These are phyloP conservation scores for Fusarium bulbicola DNA, from an alignment of 2,329 filamentous ascomycete genomes.

Conservation along the genomic window DNA sequence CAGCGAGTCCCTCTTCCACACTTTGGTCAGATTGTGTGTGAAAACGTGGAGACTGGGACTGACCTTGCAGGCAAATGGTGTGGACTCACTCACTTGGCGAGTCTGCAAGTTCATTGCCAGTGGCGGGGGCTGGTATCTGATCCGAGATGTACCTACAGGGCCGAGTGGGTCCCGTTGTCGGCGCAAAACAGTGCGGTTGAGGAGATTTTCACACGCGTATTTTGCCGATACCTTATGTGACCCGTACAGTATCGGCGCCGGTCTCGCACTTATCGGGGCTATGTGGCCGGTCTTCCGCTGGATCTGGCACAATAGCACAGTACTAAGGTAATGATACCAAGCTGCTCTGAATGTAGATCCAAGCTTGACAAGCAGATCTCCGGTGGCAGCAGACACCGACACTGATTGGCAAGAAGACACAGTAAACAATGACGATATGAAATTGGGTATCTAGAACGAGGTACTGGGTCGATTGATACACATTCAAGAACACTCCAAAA, in stretches of 20 bases:
- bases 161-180: slow-evolving; percentile 26
- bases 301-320: slow-evolving; percentile 2
- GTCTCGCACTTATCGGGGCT: slow-evolving; percentile 20
- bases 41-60: slow-evolving; percentile 7
- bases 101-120: not conserved
- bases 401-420: slow-evolving; percentile 17
- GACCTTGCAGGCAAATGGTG: slow-evolving; percentile 3
- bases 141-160: slow-evolving; percentile 1
- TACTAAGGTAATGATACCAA: not conserved
- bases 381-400: slow-evolving; percentile 12
- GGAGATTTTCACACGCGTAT: not conserved
- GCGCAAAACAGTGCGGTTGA: slow-evolving; percentile 34
- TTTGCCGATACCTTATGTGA: no score
- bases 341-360: not conserved
- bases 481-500: slow-evolving; percentile 8
- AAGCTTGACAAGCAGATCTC: slow-evolving; percentile 1
- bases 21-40: not conserved
- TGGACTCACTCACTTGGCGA: slow-evolving; percentile 9
- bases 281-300: slow-evolving; percentile 1
- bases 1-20: not conserved
- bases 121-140: slow-evolving; percentile 16
- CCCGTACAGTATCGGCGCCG: slow-evolving; percentile 9
- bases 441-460: not conserved
- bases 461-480: not conserved
- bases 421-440: not conserved